Base-by-base conservation (phyloP, 179 eudicot species). In the Nepenthes alata region DNA sequence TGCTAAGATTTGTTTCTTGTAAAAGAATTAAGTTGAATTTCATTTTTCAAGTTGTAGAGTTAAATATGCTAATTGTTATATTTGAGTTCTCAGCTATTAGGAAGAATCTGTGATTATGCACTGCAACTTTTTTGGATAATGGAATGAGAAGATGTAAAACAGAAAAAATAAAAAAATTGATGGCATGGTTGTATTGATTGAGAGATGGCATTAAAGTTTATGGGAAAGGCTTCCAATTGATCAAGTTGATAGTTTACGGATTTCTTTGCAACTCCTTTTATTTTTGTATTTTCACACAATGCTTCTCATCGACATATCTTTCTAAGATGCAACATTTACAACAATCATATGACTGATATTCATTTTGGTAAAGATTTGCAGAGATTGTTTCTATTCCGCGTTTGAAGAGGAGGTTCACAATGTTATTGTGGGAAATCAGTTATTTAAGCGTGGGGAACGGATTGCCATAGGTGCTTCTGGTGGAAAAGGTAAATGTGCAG, bases 401-500 rank as follows among this genome's bases (percentile, higher is more conserved):
- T 89, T 91, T 68, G 98, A 91, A 62, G 91, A 91, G 8, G 98
- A 91, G 77, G 73, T 91, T 57, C 98, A 91, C 66, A 67, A 56
- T 48, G 89, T 82, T 2, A 91, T 91, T 35, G 82, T 89, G 3
- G 83, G 89, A 2, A 88, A 91, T 62, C 84, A 81, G 48, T 78
- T 91, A 44, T 91, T 91, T 71, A 86, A 70, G 79, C 87, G 80
- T 3, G 96, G 95, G 44, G 98, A 91, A 62, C 95, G 95, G 35
- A 66, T 88, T 58, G 98, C 91, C 10, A 84, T 91, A 54, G 98
- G 96, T 39, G 98, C 98, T 72, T 91, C 98, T 36, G 98, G 98
- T 59, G 98, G 98, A 41, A 91, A 88, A 84, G 98, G 98, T 86
- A 36, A 37, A 39, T 9, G 16, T 2, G 8, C 37, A 11, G 4